These are phyloP conservation scores for Primulina tabacum DNA, from an alignment of 257 asterid genomes.

Conservation along the genomic window DNA sequence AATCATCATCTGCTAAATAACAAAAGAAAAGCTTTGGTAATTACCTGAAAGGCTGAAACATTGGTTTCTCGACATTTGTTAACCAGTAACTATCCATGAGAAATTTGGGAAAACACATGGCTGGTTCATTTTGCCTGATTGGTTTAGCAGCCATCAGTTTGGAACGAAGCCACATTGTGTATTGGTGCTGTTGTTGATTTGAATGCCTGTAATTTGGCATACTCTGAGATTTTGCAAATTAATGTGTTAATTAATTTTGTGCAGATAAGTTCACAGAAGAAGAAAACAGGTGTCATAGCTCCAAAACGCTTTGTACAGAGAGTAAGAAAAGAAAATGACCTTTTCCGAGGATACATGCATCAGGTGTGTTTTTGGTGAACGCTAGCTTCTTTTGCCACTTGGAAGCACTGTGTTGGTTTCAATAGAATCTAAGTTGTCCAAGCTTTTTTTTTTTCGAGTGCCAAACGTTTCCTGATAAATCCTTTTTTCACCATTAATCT, in stretches of 20 bases:
- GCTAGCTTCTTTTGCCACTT: slow-evolving; percentile 10
- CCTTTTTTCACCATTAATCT: background rate
- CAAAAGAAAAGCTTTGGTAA: background rate
- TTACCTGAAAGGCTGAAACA: background rate
- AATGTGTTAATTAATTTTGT: slow-evolving; percentile 15
- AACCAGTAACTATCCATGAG: slow-evolving; percentile 6
- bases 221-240: slow-evolving; percentile 9
- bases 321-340: slow-evolving; percentile 70
- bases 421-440: background rate
- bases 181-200: slow-evolving; percentile 1
- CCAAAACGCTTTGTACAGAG: slow-evolving; percentile 82
- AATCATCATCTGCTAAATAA: background rate
- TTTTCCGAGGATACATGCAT: slow-evolving; percentile 77
- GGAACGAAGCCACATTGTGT: background rate
- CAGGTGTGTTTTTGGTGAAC: slow-evolving; percentile 47
- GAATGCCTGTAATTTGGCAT: slow-evolving; percentile 4
- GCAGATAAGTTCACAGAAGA: slow-evolving; percentile 84
- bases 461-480: slow-evolving; percentile 1
- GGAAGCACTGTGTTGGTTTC: slow-evolving; percentile 11
- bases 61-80: background rate
- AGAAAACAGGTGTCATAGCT: slow-evolving; percentile 80
- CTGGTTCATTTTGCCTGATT: background rate
- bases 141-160: slow-evolving; percentile 11
- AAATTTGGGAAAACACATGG: background rate
- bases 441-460: background rate